A percentile compares a stretch with the other conserved stretches of the same genome.
phyloP scores from a whole-genome alignment of 2,329 filamentous ascomycete genomes.

The Colletotrichum cordylinicola region DNA sequence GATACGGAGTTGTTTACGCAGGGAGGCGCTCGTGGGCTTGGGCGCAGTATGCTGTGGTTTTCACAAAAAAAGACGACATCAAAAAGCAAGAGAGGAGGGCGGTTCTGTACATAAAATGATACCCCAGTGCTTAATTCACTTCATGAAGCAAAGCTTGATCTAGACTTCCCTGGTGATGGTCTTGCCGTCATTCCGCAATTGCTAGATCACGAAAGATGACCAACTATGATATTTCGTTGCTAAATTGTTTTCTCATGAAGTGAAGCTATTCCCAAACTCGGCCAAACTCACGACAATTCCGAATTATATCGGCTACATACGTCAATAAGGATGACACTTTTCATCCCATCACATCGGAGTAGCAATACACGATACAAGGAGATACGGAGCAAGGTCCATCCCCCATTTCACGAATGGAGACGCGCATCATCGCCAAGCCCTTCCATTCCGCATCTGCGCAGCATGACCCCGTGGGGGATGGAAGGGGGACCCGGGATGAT shows the following conservation, averaged over 20 bases:
- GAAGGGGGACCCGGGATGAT: background rate
- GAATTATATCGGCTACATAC: background rate
- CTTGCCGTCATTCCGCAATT: accelerated
- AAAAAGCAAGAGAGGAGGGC: background rate
- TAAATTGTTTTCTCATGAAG: background rate
- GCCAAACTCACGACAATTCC: background rate
- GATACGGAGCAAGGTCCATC: background rate
- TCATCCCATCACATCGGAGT: background rate
- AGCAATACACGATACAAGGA: background rate
- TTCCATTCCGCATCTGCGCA: background rate
- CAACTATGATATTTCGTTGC: too few species aligned
- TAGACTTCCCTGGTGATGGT: background rate
- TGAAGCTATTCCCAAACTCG: background rate
- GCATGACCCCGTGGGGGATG: background rate
- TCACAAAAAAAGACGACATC: background rate
- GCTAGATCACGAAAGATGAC: accelerated
- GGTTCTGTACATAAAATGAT: slow-evolving; percentile 20
- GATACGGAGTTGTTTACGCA: background rate
- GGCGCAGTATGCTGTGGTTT: slow-evolving; percentile 3
- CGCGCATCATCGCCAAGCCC: background rate
- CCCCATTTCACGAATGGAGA: background rate
- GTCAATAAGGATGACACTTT: background rate
- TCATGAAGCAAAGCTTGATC: background rate
- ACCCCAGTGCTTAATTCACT: slow-evolving; percentile 18
- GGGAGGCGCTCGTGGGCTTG: slow-evolving; percentile 2